Base-by-base conservation (phyloP, 2,329 filamentous ascomycete species). In the Paradendryphiella salina region DNA sequence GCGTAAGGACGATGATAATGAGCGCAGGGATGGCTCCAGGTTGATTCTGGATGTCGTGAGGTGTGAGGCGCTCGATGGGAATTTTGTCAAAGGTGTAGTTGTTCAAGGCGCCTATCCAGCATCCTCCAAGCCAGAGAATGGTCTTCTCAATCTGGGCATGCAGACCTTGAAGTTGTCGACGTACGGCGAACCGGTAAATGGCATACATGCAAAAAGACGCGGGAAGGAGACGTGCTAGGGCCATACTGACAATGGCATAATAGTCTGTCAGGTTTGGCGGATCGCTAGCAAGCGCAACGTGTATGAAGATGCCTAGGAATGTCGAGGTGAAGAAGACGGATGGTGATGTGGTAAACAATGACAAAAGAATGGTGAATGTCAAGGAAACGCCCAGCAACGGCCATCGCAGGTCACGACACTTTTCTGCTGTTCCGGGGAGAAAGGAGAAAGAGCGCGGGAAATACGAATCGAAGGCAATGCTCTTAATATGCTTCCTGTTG, bases 31-130 rank as follows among this genome's bases (percentile, higher is more conserved):
- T 86, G 0, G 93, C 94, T 6, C 94, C 94, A 0, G 94, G 93
- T 67, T 99, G 91, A 61, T 91, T 87, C 39, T 87, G 77, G 35
- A 99, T 84, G 67, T 99, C 94, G 69, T 95, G 90, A 0, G 87
- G 85, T 7, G 89, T 97, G n/a, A 99, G 80, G 2, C 94, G 87
- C 72, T 91, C 85, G 59, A 99, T 94, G 0, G 94, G 94, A 54
- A 99, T 96, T 75, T 89, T 88, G 64, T 90, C 88, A 66, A 99
- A 90, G 0, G 94, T 97, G 74, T 96, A 95, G 74, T 97, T 97
- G 66, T 93, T 93, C 60, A 99, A 76, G 1, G 90, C 87, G 13
- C 92, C 94, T 32, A 96, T 84, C 88, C 95, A 99, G 67, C 88
- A 91, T 6, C 85, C 87, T 1, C 92, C 92, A 0, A 99, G 79